Evolutionary conservation across 495 filamentous ascomycete genomes (phyloP).

Genomic region (Trichoderma reesei): DNA sequence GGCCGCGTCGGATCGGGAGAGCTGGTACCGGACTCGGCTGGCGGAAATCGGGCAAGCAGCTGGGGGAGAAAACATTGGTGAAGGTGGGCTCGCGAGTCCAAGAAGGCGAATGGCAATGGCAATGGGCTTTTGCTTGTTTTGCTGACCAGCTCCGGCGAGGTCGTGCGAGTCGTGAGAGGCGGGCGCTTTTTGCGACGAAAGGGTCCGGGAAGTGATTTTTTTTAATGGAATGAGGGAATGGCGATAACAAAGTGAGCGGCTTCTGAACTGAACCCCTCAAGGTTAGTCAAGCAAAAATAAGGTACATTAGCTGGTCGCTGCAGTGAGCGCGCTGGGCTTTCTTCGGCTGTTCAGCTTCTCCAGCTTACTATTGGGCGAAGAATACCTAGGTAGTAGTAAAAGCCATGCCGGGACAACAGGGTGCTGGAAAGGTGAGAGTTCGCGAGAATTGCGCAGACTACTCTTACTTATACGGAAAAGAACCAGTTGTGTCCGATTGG

Average conservation of each 20-base stretch:
- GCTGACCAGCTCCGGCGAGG: neutral
- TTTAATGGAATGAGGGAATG: neutral
- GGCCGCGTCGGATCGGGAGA: neutral
- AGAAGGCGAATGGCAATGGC: neutral
- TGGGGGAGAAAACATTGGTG: slow-evolving; percentile 5
- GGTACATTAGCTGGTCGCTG: neutral
- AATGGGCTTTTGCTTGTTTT: neutral
- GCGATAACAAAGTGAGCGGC: slow-evolving; percentile 1
- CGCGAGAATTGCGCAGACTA: too few species aligned
- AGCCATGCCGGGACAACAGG: too few species aligned
- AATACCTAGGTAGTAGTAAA: neutral
- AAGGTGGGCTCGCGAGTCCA: neutral
- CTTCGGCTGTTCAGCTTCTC: neutral
- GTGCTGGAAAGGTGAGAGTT: too few species aligned
- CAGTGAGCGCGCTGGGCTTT: neutral
- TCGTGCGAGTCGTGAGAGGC: neutral
- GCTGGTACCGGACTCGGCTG: slow-evolving; percentile 6
- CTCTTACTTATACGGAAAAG: too few species aligned
- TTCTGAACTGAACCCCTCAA: slow-evolving; percentile 2
- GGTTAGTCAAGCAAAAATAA: neutral
- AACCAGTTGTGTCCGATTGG: too few species aligned
- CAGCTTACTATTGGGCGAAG: neutral
- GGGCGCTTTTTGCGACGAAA: neutral
- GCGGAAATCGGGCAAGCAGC: slow-evolving; percentile 2
- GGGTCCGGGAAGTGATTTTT: neutral